These are phyloP conservation scores for Boletus bicolor DNA, from an alignment of 768 basidiomycete genomes.

Conservation along the genomic window DNA sequence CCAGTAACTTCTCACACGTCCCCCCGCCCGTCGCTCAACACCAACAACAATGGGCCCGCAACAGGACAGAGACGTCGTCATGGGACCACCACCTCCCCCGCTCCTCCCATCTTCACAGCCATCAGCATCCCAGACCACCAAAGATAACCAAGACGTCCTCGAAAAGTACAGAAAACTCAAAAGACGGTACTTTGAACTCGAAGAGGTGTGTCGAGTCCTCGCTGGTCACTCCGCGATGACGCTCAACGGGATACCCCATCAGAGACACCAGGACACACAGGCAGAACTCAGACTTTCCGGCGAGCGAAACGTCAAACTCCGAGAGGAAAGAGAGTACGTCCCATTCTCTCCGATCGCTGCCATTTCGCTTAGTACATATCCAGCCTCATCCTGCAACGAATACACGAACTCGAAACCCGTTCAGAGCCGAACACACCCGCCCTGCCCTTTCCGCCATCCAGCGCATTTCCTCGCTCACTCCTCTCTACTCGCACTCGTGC, in stretches of 20 bases:
- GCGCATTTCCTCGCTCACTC: constrained; percentile 49
- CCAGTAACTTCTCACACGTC: constrained; percentile 27
- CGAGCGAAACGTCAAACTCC: constrained; percentile 60
- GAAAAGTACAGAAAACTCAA: constrained; percentile 70
- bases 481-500: constrained; percentile 41
- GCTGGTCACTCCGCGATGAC: background rate
- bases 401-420: constrained; percentile 55
- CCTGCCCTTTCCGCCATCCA: constrained; percentile 38
- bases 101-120: constrained; percentile 32
- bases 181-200: constrained; percentile 61
- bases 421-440: constrained; percentile 31
- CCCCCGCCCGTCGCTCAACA: constrained; percentile 4
- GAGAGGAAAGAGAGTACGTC: constrained; percentile 62
- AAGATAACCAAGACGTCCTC: constrained; percentile 44
- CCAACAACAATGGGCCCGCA: constrained; percentile 38
- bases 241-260: constrained; percentile 4
- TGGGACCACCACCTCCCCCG: constrained; percentile 45
- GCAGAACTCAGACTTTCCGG: constrained; percentile 57
- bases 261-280: constrained; percentile 61
- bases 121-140: constrained; percentile 26
- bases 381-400: constrained; percentile 57
- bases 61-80: constrained; percentile 48
- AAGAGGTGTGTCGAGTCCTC: constrained; percentile 52
- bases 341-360: background rate
- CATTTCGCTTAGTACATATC: constrained; percentile 1